Evolutionary conservation across 2,329 filamentous ascomycete genomes (phyloP).

Genomic region (Fusarium musae): DNA sequence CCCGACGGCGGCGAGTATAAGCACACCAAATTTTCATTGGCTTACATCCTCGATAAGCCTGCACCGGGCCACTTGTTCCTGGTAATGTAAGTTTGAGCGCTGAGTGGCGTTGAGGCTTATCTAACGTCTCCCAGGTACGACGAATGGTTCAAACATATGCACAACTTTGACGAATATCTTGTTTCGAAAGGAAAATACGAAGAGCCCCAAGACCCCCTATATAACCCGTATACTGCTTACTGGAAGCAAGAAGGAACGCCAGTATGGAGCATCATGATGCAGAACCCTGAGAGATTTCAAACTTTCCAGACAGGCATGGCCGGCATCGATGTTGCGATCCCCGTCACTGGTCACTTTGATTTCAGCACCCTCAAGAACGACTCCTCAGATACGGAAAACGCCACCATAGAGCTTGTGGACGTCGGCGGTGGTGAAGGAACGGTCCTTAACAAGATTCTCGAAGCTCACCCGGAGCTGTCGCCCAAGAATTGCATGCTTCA

Average conservation of each 20-base stretch:
- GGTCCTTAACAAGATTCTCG: slow-evolving; percentile 46
- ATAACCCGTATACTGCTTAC: slow-evolving; percentile 48
- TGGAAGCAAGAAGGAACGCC: slow-evolving; percentile 49
- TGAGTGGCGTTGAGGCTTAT: neutral
- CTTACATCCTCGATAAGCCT: slow-evolving; percentile 44
- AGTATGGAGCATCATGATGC: slow-evolving; percentile 49
- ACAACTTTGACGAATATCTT: slow-evolving; percentile 50
- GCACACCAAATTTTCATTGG: slow-evolving; percentile 48
- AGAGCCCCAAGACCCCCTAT: slow-evolving; percentile 45
- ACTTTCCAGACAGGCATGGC: slow-evolving; percentile 49
- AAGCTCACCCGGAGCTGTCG: slow-evolving; percentile 42
- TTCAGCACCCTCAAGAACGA: slow-evolving; percentile 43
- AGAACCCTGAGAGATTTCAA: slow-evolving; percentile 44
- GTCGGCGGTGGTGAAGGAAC: slow-evolving; percentile 47
- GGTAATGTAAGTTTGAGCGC: slow-evolving; percentile 36
- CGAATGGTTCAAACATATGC: slow-evolving; percentile 49
- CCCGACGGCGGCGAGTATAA: slow-evolving; percentile 44
- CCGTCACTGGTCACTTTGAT: slow-evolving; percentile 48
- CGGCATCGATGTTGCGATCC: slow-evolving; percentile 49
- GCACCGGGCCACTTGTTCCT: slow-evolving; percentile 47
- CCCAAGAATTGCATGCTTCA: slow-evolving; percentile 44
- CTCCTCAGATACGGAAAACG: slow-evolving; percentile 20
- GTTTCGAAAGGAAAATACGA: slow-evolving; percentile 34
- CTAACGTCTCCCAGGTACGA: slow-evolving; percentile 43
- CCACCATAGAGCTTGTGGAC: slow-evolving; percentile 45